Percentiles rank a stretch among this genome's conserved stretches.
These are phyloP conservation scores for Antitrichia curtipendula DNA, from an alignment of 225 moss, liverwort and hornwort species.

Conservation along the genomic window DNA sequence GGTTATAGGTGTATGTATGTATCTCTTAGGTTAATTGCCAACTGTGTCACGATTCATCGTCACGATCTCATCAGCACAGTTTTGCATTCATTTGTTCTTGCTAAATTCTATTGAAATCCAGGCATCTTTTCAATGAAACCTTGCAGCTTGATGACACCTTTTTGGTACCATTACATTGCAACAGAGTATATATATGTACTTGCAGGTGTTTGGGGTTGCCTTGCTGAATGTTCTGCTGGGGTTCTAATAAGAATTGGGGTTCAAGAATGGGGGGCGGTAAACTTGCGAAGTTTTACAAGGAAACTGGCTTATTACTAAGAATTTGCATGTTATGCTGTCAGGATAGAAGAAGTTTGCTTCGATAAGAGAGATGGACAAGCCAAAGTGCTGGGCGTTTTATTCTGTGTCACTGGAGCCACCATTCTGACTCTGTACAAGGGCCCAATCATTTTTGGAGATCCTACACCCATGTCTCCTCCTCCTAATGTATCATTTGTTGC, in stretches of 20 bases:
- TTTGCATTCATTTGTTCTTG: background rate
- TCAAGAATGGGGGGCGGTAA: background rate
- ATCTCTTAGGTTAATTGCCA: background rate
- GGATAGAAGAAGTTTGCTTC: constrained; percentile 21
- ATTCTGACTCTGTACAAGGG: constrained; percentile 57
- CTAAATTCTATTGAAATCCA: background rate
- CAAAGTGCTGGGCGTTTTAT: constrained; percentile 38
- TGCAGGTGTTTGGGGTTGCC: background rate
- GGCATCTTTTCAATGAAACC: background rate
- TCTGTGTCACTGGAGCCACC: constrained; percentile 25
- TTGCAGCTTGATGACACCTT: background rate
- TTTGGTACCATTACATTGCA: background rate
- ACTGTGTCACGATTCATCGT: background rate
- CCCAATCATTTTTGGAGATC: background rate
- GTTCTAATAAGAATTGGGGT: background rate
- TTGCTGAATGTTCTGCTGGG: background rate
- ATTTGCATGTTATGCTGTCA: background rate
- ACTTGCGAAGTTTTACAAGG: background rate
- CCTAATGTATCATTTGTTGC: background rate
- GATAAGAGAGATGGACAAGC: constrained; percentile 39
- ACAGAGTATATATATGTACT: background rate
- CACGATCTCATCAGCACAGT: background rate
- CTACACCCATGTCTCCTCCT: background rate
- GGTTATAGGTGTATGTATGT: background rate
- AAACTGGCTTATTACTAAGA: background rate